Evolutionary conservation across 1,284 basidiomycete species (phyloP), one percentile per base, ranked within the genome.

Genomic region (Erythrobasidium hasegawianum): DNA sequence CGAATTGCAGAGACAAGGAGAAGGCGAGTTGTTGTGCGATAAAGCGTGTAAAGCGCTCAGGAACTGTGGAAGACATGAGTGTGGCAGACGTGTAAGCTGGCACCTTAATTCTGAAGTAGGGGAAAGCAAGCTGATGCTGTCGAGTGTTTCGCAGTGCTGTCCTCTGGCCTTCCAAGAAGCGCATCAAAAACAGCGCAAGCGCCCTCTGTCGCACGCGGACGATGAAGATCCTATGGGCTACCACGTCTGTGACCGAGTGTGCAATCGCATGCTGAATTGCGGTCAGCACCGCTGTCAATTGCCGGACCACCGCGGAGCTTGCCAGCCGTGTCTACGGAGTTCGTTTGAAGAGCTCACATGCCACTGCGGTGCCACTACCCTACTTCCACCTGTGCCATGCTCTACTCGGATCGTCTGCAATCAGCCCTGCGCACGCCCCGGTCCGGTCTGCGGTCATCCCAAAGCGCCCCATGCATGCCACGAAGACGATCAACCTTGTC

Each of bases 321-420:
- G 93, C 75, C 86, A 84, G 1, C 82, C 86, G 11, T 96, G 93
- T 77, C 79, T 94, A 58, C 82, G 86, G 73, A 91, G 90, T 40
- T 87, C 87, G 0, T 97, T 93, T 71, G 90, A 94, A 61, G 93
- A 96, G 87, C 87, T 69, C 49, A 81, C 77, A 11, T 96, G 92
- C 74, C 78, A 84, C 60, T 96, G 93, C 75, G 88, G 87, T 0
- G 82, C 82, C 39, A 88, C 86, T 1, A 79, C 85, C 27, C 74
- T 88, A 20, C 83, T 86, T 52, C 87, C 87, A 0, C 87, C 87
- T 0, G 83, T 88, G 9, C 81, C 87, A 0, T 96, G 92, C 70
- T 88, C 88, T 2, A 90, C 87, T 0, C 71, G 81, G 24, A 85
- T 96, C 68, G 78, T 80, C 52, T 97, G 93, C 74, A 77, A 80